Percentiles rank a stretch among this genome's conserved stretches.
Evolutionary conservation across 257 asterid genomes (phyloP).

Genomic region (Primulina huaijiensis): DNA sequence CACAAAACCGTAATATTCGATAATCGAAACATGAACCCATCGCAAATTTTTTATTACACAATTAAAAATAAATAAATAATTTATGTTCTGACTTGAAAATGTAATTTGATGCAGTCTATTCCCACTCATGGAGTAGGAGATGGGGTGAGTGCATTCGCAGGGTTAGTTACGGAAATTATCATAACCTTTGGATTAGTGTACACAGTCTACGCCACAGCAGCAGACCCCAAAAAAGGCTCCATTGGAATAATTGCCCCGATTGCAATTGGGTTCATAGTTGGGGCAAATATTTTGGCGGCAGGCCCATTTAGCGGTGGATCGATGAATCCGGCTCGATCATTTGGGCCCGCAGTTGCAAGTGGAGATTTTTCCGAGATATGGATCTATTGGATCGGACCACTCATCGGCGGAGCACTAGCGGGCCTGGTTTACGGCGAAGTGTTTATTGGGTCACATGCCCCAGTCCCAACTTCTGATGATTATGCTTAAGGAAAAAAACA

Average conservation of each 20-base stretch:
- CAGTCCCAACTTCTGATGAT: conserved; percentile 41
- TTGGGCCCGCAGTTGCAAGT: conserved; percentile 63
- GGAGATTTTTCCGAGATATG: conserved; percentile 53
- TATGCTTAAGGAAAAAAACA: conserved; percentile 32
- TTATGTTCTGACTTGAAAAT: background rate
- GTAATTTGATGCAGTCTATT: conserved; percentile 31
- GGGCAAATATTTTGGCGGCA: conserved; percentile 71
- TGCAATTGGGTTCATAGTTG: conserved; percentile 74
- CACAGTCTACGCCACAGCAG: conserved; percentile 81
- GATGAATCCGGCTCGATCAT: conserved; percentile 81
- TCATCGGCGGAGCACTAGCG: conserved; percentile 75
- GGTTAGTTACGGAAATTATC: conserved; percentile 61
- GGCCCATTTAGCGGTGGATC: conserved; percentile 84
- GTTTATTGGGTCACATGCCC: conserved; percentile 41
- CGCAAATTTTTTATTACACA: no score
- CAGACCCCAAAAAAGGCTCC: conserved; percentile 73
- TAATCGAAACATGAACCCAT: no score
- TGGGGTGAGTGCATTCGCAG: conserved; percentile 45
- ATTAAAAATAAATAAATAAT: background rate
- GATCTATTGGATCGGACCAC: conserved; percentile 83
- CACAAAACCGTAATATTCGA: background rate
- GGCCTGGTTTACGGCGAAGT: conserved; percentile 59
- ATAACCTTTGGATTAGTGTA: conserved; percentile 69
- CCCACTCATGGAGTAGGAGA: conserved; percentile 64
- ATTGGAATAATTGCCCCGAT: conserved; percentile 67